phyloP scores from a whole-genome alignment of 2,329 filamentous ascomycete genomes.

The Lachnellula hyalina region DNA sequence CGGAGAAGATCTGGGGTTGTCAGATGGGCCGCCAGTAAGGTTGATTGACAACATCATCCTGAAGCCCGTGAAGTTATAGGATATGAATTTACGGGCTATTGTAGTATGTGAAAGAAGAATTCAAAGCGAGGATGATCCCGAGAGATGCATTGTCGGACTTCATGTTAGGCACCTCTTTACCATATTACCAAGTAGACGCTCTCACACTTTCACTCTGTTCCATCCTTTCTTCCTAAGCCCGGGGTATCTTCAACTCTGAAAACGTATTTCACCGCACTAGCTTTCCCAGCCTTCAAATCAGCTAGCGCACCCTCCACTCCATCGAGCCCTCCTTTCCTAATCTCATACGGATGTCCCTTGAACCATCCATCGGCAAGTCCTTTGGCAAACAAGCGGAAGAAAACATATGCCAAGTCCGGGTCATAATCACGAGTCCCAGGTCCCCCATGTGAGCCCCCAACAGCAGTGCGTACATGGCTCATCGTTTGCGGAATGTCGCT shows the following conservation, averaged over 20 bases:
- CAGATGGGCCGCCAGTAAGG: conserved; percentile 69
- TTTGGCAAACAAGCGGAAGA: conserved; percentile 18
- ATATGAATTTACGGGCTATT: neutral
- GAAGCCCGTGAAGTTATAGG: conserved; percentile 34
- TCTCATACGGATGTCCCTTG: conserved; percentile 42
- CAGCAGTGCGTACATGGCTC: no score
- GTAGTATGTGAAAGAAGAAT: neutral
- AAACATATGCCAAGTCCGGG: conserved; percentile 8
- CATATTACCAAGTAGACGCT: no score
- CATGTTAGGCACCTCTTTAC: no score
- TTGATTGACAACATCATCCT: conserved; percentile 92
- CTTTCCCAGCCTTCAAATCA: conserved; percentile 53
- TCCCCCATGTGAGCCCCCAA: no score
- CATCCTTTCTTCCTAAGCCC: neutral
- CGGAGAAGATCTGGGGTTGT: conserved; percentile 70
- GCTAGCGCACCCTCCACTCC: conserved; percentile 45
- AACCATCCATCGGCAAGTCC: conserved; percentile 45
- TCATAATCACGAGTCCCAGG: neutral
- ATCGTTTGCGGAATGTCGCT: no score
- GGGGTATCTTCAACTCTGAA: conserved; percentile 32
- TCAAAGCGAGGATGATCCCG: no score
- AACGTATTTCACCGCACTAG: conserved; percentile 59
- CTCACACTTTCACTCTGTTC: neutral
- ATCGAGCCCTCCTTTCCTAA: conserved; percentile 42
- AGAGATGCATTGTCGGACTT: no score